Evolutionary conservation across 768 basidiomycete genomes (phyloP).

Genomic region (Galerina marginata): DNA sequence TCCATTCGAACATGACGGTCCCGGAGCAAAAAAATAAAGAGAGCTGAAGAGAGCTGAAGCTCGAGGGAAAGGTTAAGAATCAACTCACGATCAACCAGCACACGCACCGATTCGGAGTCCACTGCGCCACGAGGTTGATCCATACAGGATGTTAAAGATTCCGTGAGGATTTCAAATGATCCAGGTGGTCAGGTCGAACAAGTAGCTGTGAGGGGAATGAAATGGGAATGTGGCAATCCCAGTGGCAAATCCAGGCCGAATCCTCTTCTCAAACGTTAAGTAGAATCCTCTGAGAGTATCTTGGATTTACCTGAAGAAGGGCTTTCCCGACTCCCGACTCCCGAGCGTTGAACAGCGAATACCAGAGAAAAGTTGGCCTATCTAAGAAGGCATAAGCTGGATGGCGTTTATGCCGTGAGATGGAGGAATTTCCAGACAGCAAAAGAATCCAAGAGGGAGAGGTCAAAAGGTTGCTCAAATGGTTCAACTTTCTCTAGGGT

Average conservation of each 20-base stretch:
- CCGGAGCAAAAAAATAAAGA: neutral
- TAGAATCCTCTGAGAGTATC: neutral
- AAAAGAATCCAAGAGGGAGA: neutral
- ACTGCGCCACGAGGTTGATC: slow-evolving; percentile 2
- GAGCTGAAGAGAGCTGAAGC: neutral
- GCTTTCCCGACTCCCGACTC: neutral
- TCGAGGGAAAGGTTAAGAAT: neutral
- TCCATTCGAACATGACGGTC: slow-evolving; percentile 16
- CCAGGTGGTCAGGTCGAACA: neutral
- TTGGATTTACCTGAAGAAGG: neutral
- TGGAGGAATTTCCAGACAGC: neutral
- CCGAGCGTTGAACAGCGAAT: neutral
- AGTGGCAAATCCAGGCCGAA: neutral
- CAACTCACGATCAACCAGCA: neutral
- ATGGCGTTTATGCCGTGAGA: neutral
- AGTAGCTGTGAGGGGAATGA: neutral
- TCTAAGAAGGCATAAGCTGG: neutral
- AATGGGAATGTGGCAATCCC: neutral
- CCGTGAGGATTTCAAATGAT: neutral
- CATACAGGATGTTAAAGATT: neutral
- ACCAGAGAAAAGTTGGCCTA: neutral
- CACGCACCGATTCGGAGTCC: neutral
- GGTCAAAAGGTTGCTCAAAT: neutral
- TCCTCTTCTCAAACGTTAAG: neutral
- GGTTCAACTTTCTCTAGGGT: neutral